phyloP scores from a whole-genome alignment of 169 alveolate genomes.

The Cryptosporidium bovis region DNA sequence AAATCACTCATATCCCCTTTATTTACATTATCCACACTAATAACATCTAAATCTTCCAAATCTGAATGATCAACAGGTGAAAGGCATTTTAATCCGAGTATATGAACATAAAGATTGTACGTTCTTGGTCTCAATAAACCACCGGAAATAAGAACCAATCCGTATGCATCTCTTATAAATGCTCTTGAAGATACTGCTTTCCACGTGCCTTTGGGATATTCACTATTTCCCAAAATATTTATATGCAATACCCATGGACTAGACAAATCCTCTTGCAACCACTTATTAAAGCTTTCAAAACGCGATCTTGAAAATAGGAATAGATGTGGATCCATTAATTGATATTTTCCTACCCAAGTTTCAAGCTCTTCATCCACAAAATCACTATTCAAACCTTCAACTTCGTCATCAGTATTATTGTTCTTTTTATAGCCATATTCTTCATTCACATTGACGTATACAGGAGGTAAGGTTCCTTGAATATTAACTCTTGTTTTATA shows the following conservation, averaged over 20 bases:
- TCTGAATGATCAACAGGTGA: constrained; percentile 36
- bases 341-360: constrained; percentile 50
- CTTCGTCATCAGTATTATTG: not conserved
- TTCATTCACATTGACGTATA: constrained; percentile 14
- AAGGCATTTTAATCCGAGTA: constrained; percentile 39
- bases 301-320: constrained; percentile 34
- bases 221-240: constrained; percentile 44
- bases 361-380: not conserved
- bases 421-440: not conserved
- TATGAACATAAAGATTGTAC: constrained; percentile 23
- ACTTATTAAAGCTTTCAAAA: constrained; percentile 17
- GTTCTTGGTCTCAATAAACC: constrained; percentile 39
- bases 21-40: constrained; percentile 11
- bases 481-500: constrained; percentile 11
- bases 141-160: constrained; percentile 32
- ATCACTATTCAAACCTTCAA: not conserved
- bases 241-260: constrained; percentile 63
- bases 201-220: constrained; percentile 60
- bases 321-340: constrained; percentile 58
- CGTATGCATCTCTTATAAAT: constrained; percentile 40
- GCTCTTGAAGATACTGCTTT: constrained; percentile 66
- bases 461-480: constrained; percentile 53
- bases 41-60: constrained; percentile 52
- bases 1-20: not conserved
- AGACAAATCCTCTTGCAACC: constrained; percentile 61